Evolutionary conservation across 768 basidiomycete species (phyloP).

Genomic region (Lactarius psammicola): DNA sequence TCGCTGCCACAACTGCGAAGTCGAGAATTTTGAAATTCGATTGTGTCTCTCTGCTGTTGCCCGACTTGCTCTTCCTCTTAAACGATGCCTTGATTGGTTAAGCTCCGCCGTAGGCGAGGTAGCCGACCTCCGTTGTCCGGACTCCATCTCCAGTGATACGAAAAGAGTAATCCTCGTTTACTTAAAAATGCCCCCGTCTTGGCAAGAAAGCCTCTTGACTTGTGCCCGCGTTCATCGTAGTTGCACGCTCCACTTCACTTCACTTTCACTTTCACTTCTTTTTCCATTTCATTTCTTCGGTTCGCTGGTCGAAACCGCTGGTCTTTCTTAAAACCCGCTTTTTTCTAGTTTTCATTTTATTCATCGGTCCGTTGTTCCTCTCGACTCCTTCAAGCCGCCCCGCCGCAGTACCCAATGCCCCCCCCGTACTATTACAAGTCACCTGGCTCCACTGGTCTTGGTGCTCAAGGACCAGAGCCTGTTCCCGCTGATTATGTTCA

Average conservation of each 20-base stretch:
- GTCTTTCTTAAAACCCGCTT: neutral
- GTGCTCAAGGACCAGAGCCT: neutral
- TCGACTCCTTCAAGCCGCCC: neutral
- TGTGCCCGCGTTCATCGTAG: neutral
- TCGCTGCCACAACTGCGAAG: neutral
- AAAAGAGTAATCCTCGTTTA: neutral
- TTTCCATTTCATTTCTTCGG: neutral
- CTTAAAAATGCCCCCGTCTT: neutral
- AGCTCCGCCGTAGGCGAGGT: too few relatives aligned
- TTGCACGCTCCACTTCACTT: neutral
- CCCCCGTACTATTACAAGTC: neutral
- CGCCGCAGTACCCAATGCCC: neutral
- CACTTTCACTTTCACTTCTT: neutral
- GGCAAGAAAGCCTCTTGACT: neutral
- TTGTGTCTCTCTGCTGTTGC: too few relatives aligned
- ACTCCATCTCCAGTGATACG: too few relatives aligned
- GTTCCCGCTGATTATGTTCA: neutral
- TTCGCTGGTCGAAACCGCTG: conserved; percentile 16
- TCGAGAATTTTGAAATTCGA: too few relatives aligned
- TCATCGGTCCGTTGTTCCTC: neutral
- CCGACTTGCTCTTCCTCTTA: too few relatives aligned
- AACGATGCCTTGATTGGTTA: too few relatives aligned
- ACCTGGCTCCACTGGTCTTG: neutral
- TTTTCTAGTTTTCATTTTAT: neutral
- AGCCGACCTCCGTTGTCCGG: too few relatives aligned